Conservation (phyloP, 1,139 yeast genomes). For the Taiozyma onychis region DNA sequence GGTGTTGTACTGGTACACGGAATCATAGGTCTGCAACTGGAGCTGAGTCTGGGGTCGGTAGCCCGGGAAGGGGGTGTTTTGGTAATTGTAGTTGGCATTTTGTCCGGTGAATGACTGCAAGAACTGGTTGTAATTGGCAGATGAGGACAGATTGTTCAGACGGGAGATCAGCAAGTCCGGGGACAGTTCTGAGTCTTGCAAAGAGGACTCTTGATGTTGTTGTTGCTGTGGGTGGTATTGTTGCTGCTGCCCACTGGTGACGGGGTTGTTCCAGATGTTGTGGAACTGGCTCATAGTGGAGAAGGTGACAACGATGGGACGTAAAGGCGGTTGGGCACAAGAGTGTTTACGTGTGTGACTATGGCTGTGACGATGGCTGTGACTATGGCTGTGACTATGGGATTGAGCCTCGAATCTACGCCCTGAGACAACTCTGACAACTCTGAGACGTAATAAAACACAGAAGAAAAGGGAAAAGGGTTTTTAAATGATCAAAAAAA, state of each 20-base stretch:
- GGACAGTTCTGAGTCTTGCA: slow-evolving; percentile 3
- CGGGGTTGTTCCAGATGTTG: slow-evolving; percentile 12
- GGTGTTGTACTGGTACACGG: not conserved
- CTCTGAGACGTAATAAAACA: too few species aligned
- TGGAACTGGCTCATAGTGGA: slow-evolving; percentile 10
- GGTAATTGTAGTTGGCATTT: slow-evolving; percentile 2
- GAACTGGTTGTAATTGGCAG: slow-evolving; percentile 8
- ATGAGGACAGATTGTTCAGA: slow-evolving; percentile 11
- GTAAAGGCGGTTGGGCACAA: not conserved
- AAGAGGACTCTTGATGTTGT: not conserved
- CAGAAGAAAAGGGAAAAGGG: not conserved
- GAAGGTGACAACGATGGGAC: not conserved
- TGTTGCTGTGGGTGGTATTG: slow-evolving; percentile 4
- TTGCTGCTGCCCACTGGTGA: slow-evolving; percentile 5
- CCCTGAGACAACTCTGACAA: too few species aligned
- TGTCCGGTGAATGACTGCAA: slow-evolving; percentile 3
- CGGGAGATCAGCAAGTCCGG: slow-evolving; percentile 17
- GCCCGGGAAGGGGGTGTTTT: not conserved
- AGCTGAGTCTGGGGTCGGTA: slow-evolving; percentile 1
- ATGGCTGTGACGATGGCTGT: too few species aligned
- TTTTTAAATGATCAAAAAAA: not conserved
- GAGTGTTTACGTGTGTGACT: too few species aligned
- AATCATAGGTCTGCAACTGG: slow-evolving; percentile 2
- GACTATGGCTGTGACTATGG: too few species aligned
- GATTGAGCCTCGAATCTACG: too few species aligned